Conservation (phyloP, 2,329 filamentous ascomycete genomes). For the Pseudocercospora fuligena region DNA sequence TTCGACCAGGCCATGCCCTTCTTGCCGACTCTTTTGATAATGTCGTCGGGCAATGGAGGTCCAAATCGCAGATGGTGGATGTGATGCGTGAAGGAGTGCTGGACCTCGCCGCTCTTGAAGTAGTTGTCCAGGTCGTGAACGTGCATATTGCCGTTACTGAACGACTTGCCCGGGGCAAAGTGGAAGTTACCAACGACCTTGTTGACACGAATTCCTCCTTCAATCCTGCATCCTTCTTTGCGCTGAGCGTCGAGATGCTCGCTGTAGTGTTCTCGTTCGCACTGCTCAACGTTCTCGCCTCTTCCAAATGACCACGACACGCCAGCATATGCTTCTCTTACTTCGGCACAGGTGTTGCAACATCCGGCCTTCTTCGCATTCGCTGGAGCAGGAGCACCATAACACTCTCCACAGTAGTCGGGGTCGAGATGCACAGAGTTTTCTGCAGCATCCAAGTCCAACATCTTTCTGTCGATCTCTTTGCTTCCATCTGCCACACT, state of each 20-base stretch:
- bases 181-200: slow-evolving; percentile 98
- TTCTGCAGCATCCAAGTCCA: slow-evolving; percentile 72
- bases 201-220: slow-evolving; percentile 91
- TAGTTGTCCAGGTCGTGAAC: slow-evolving; percentile 98
- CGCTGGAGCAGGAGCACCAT: slow-evolving; percentile 76
- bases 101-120: slow-evolving; percentile 68
- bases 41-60: slow-evolving; percentile 79
- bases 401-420: slow-evolving; percentile 90
- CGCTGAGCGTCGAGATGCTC: slow-evolving; percentile 87
- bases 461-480: slow-evolving; percentile 71
- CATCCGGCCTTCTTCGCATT: slow-evolving; percentile 81
- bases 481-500: slow-evolving; percentile 74
- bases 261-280: slow-evolving; percentile 89
- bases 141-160: slow-evolving; percentile 96
- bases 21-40: slow-evolving; percentile 67
- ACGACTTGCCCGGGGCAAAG: slow-evolving; percentile 91
- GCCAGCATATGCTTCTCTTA: slow-evolving; percentile 88
- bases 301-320: slow-evolving; percentile 92
- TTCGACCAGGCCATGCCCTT: slow-evolving; percentile 73
- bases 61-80: slow-evolving; percentile 93
- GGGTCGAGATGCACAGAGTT: slow-evolving; percentile 79
- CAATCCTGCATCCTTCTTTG: slow-evolving; percentile 90
- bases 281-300: slow-evolving; percentile 93
- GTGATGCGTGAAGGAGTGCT: slow-evolving; percentile 86
- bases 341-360: slow-evolving; percentile 97